Base-by-base conservation (phyloP, 1,284 basidiomycete genomes). In the Malassezia furfur region DNA sequence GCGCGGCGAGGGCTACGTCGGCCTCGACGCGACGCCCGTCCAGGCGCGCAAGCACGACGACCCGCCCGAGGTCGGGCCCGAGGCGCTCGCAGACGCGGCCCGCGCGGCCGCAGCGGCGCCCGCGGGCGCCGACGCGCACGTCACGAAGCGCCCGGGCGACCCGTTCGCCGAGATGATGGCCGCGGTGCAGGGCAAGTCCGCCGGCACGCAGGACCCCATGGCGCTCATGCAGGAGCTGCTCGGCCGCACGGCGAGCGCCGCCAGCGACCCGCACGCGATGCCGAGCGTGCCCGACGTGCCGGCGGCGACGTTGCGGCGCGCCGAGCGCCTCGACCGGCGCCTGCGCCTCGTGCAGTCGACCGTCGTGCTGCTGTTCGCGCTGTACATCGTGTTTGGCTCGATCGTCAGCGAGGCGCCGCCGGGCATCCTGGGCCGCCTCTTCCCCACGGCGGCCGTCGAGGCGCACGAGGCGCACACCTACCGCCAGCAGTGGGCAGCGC, bases 1-100 rank as follows among this genome's bases (percentile, higher is more conserved):
- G 12, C 59, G 72, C 19, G 72, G 72, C 0, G 65, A 64, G 30
- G 67, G 68, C 25, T 57, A 57, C 37, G 45, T 21, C 6, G 45
- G 36, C 11, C 36, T 57, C 2, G 55, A 51, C 21, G 22, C 50
- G 5, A 21, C 17, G 19, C 38, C 55, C 6, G 47, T 52, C 11
- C 14, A 21, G 31, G 32, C 36, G 32, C 39, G 22, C 30, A 12
- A 35, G 35, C 31, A 2, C 10, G 9, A 30, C 30, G 25, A 30
- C 39, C 22, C 48, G 2, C n/a, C 17, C 3, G 47, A 22, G 35
- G 34, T 19, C 10, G 22, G 5, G 11, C 22, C 38, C 31, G 1
- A 15, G n/a, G 11, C 8, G 12, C 12, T 19, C 30, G 8, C 19
- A n/a, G n/a, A 14, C 15, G 31, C 48, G 15, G 25, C 10, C 36